Conservation (phyloP, 1,139 yeast genomes). For the Geotrichum carabidarum region DNA sequence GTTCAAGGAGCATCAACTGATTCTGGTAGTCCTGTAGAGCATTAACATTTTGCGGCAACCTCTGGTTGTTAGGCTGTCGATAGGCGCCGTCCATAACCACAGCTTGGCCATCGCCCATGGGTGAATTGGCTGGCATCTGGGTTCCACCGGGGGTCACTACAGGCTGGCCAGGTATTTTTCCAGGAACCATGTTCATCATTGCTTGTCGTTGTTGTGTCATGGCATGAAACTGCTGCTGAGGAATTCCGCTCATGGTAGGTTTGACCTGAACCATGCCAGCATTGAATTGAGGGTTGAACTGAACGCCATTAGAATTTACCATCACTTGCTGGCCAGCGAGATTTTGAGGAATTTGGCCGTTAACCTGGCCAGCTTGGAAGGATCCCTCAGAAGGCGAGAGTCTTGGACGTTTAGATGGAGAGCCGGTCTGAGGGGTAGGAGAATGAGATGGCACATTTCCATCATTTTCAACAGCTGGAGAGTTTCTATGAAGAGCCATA, state of each 20-base stretch:
- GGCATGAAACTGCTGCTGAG: constrained; percentile 11
- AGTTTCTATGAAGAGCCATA: constrained; percentile 23
- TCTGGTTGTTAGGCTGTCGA: constrained; percentile 19
- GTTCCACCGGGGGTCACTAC: constrained; percentile 14
- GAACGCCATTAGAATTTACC: constrained; percentile 12
- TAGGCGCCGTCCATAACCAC: neutral
- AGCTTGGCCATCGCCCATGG: neutral
- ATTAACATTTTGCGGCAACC: constrained; percentile 30
- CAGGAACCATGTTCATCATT: constrained; percentile 8
- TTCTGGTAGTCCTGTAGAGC: constrained; percentile 69
- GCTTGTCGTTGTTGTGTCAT: constrained; percentile 11
- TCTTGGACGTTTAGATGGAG: constrained; percentile 39
- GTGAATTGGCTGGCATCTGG: constrained; percentile 10
- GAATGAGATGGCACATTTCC: constrained; percentile 28
- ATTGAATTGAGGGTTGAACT: constrained; percentile 17
- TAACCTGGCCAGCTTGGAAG: constrained; percentile 21
- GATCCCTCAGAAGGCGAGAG: constrained; percentile 37
- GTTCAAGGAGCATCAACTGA: constrained; percentile 66
- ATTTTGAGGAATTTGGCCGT: constrained; percentile 16
- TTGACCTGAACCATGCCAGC: constrained; percentile 14
- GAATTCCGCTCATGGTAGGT: neutral
- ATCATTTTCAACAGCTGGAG: constrained; percentile 22
- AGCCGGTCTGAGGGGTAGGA: constrained; percentile 30
- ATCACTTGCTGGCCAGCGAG: constrained; percentile 14
- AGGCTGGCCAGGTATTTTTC: constrained; percentile 13